Base-by-base conservation (phyloP, 352 stramenopile species). In the Globisporangium iwayamae region DNA sequence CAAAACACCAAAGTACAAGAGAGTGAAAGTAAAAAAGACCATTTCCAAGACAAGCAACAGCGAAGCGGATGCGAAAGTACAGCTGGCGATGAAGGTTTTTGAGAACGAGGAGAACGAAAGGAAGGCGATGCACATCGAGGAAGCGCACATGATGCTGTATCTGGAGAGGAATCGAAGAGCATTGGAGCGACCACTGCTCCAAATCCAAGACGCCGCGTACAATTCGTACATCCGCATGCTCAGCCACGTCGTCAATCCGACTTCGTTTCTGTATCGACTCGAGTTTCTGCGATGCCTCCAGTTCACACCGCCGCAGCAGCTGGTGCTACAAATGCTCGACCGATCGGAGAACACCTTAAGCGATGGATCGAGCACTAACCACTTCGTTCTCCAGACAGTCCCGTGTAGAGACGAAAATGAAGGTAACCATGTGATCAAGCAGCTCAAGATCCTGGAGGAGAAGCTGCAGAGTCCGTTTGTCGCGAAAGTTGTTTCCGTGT, bases 221-320 rank as follows among this genome's bases (percentile, higher is more conserved):
- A 78, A 87, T 28, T 70, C 70, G 18, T 81, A 85, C 50, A 70
- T 84, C 11, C 74, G 75, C 0, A 68, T 87, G 6, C 60, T 91
- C 14, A 74, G 63, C 3, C 72, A 85, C n/a, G 87, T 82, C 32
- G 75, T 81, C 28, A 79, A 84, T 43, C 73, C 73, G 5, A 73
- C 70, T 10, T 77, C 76, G 4, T 69, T 81, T 45, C 65, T 91
- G 20, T 71, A 66, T 51, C 72, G 78, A 11, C 62, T 90, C 4
- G 67, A 76, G 9, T 86, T 91, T 34, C 68, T 81, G 11, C 61
- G 72, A 2, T 87, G 79, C 57, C 66, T 90, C 32, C 47, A 64
- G 0, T 79, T 81, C 22, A 3, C 54, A 2, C 67, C 70, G 14
- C 68, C 78, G 0, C 79, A 88, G 16, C 71, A 67, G 46, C 60